Evolutionary conservation across 768 basidiomycete genomes (phyloP).

Genomic region (Russula compacta): DNA sequence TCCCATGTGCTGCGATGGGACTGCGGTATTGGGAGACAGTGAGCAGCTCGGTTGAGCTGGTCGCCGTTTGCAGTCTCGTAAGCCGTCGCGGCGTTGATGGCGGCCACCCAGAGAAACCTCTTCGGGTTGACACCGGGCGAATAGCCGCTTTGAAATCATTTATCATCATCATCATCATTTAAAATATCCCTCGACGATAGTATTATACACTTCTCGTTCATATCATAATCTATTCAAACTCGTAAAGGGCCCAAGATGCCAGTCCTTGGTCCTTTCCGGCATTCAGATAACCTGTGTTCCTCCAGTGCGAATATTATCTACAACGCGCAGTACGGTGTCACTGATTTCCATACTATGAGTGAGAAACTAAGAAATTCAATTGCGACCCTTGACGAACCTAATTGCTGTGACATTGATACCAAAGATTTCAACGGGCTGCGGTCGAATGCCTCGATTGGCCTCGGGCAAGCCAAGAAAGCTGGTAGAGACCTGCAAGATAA

Average conservation of each 20-base stretch:
- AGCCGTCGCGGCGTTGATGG: constrained; percentile 20
- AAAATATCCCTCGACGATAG: too few relatives aligned
- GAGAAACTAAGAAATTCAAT: neutral
- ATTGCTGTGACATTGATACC: neutral
- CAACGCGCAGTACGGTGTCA: neutral
- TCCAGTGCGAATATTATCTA: neutral
- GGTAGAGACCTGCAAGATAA: constrained; percentile 3
- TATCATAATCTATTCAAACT: too few relatives aligned
- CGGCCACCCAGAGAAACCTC: constrained; percentile 9
- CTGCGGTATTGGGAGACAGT: constrained; percentile 3
- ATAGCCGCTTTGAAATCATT: neutral
- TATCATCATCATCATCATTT: too few relatives aligned
- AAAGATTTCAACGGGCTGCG: neutral
- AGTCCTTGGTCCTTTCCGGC: neutral
- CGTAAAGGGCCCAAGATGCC: neutral
- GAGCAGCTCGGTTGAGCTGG: constrained; percentile 20
- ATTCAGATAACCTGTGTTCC: neutral
- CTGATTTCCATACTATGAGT: neutral
- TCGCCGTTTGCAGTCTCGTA: constrained; percentile 17
- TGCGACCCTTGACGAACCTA: neutral
- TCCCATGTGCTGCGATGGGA: constrained; percentile 19
- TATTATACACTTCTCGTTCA: too few relatives aligned
- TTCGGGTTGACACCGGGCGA: constrained; percentile 5
- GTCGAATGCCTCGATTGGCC: neutral
- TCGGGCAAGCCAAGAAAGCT: constrained; percentile 11